Evolutionary conservation across 345 rosid genomes (phyloP).

Genomic region (Eutrema japonicum): DNA sequence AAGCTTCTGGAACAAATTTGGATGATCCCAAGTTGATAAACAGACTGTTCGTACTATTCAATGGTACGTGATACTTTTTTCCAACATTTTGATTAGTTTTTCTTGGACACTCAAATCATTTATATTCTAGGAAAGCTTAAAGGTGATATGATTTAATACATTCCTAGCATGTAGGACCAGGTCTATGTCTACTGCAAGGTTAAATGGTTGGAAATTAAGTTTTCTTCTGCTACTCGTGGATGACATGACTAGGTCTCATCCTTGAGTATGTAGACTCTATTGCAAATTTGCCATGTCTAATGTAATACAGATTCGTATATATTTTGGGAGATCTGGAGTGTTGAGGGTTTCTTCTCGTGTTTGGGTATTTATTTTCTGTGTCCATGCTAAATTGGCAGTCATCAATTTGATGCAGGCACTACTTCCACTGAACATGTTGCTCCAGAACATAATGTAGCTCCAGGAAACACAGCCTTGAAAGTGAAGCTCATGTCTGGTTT

Average conservation of each 20-base stretch:
- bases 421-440: constrained; percentile 59
- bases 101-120: constrained; percentile 19
- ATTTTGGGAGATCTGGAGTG: constrained; percentile 13
- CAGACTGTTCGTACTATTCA: constrained; percentile 70
- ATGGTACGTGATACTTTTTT: constrained; percentile 56
- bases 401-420: constrained; percentile 60
- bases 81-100: constrained; percentile 1
- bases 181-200: constrained; percentile 27
- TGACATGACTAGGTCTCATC: constrained; percentile 15
- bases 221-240: constrained; percentile 15
- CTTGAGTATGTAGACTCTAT: constrained; percentile 22
- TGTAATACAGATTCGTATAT: not conserved
- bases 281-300: constrained; percentile 29
- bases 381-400: constrained; percentile 30
- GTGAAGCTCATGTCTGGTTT: constrained; percentile 74
- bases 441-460: constrained; percentile 66
- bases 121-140: constrained; percentile 1
- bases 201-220: constrained; percentile 17
- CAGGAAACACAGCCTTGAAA: constrained; percentile 74
- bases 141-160: constrained; percentile 6
- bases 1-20: constrained; percentile 70
- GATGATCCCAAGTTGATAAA: constrained; percentile 75
- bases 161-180: not conserved
- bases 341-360: constrained; percentile 23
- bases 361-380: constrained; percentile 19